phyloP scores from a whole-genome alignment of 495 filamentous ascomycete species.

The Aspergillus avenaceus region DNA sequence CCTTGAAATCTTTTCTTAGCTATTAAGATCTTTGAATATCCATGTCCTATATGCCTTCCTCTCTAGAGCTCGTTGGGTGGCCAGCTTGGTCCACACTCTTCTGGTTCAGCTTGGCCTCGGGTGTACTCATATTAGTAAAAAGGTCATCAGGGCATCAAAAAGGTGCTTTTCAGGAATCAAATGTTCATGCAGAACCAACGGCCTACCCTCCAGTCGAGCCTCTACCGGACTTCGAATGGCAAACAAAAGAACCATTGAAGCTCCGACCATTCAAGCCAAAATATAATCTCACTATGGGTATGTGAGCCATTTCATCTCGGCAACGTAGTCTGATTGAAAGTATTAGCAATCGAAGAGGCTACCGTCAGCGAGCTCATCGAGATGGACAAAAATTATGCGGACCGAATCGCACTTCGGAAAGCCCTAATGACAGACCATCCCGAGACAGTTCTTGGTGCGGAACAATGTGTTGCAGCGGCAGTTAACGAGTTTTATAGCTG shows the following conservation, averaged over 20 bases:
- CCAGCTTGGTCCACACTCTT: too few relatives aligned
- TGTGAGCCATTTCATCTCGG: slow-evolving; percentile 4
- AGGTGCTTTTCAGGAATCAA: too few relatives aligned
- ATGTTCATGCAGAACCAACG: slow-evolving; percentile 5
- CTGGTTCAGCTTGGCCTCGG: too few relatives aligned
- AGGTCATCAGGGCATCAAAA: too few relatives aligned
- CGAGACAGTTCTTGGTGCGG: slow-evolving; percentile 30
- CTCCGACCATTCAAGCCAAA: slow-evolving; percentile 68
- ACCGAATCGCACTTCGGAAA: slow-evolving; percentile 49
- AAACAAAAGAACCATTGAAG: slow-evolving; percentile 52
- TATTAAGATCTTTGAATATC: too few relatives aligned
- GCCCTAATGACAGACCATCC: slow-evolving; percentile 42
- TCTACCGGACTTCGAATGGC: slow-evolving; percentile 57
- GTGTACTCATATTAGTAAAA: too few relatives aligned
- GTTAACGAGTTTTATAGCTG: slow-evolving; percentile 64
- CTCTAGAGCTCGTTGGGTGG: too few relatives aligned
- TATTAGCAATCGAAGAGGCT: too few relatives aligned
- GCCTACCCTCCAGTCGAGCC: slow-evolving; percentile 44
- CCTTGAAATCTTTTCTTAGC: too few relatives aligned
- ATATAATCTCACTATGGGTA: slow-evolving; percentile 73
- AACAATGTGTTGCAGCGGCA: slow-evolving; percentile 35
- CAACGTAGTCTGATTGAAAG: background rate
- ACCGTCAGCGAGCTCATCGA: too few relatives aligned
- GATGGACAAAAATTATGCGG: slow-evolving; percentile 59
- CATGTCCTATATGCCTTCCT: too few relatives aligned